These are phyloP conservation scores for Arbutus unedo DNA, from an alignment of 148 eudicot genomes.

Conservation along the genomic window DNA sequence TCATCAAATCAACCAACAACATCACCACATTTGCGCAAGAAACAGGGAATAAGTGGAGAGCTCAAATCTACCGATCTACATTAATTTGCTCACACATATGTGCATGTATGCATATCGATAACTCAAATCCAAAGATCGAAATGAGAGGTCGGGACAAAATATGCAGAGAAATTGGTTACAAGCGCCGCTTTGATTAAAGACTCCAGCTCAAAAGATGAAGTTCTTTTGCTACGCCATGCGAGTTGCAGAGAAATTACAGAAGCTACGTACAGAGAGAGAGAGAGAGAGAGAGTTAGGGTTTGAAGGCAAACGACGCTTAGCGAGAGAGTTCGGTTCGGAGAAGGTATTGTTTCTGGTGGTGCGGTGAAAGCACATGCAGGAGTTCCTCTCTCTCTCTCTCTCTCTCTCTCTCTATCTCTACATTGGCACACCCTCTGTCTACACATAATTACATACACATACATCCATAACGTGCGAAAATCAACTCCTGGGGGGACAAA, in stretches of 20 bases:
- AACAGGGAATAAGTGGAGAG: not conserved
- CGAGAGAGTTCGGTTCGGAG: not conserved
- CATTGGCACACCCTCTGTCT: not conserved
- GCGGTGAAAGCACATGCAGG: constrained; percentile 20
- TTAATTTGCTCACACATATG: not conserved
- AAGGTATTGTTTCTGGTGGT: constrained; percentile 10
- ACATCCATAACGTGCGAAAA: constrained; percentile 77
- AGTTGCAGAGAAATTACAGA: not conserved
- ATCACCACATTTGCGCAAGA: not conserved
- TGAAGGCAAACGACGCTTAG: not conserved
- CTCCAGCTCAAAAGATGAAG: constrained; percentile 4
- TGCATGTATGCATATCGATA: not conserved
- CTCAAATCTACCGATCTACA: not conserved
- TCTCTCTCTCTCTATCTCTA: not conserved
- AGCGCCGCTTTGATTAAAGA: not conserved
- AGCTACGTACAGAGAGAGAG: not conserved
- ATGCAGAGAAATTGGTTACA: too few relatives aligned
- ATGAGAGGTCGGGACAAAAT: not conserved
- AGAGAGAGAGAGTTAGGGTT: constrained; percentile 1
- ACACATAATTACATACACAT: not conserved
- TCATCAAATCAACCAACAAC: not conserved
- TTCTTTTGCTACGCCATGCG: not conserved
- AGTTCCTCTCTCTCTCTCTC: not conserved
- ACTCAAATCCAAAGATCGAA: not conserved
- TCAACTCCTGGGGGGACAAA: constrained; percentile 62